Percentiles rank a stretch among this genome's conserved stretches.
phyloP scores from a whole-genome alignment of 1,284 basidiomycete genomes.

The Cryptococcus floricola region DNA sequence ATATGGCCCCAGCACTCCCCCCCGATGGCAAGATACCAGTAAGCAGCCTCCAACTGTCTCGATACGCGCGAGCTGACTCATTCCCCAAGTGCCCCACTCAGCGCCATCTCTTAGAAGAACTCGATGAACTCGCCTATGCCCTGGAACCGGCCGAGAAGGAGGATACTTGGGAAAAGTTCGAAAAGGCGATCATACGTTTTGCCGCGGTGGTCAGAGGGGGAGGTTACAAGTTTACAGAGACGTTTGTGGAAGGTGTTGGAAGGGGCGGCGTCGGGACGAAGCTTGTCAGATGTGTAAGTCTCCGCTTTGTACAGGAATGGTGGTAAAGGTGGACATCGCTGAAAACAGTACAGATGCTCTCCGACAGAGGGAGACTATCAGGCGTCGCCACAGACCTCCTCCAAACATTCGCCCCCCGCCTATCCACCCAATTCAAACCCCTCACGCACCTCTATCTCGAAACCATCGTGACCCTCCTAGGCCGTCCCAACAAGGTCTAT shows the following conservation, averaged over 20 bases:
- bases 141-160: conserved; percentile 47
- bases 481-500: conserved; percentile 53
- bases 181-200: conserved; percentile 45
- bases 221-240: conserved; percentile 44
- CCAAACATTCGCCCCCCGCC: conserved; percentile 51
- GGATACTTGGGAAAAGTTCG: conserved; percentile 50
- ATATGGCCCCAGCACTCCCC: conserved; percentile 28
- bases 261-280: conserved; percentile 42
- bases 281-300: conserved; percentile 46
- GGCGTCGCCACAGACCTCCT: conserved; percentile 52
- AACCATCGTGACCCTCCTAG: conserved; percentile 50
- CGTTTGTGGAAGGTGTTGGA: conserved; percentile 44
- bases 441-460: conserved; percentile 51
- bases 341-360: conserved; percentile 45
- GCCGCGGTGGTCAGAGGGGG: conserved; percentile 46
- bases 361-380: conserved; percentile 52
- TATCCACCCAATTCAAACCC: conserved; percentile 45
- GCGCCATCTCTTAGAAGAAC: conserved; percentile 40
- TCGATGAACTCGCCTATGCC: conserved; percentile 34
- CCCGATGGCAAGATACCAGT: conserved; percentile 44
- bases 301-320: too few species aligned
- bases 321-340: not conserved
- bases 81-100: conserved; percentile 42
- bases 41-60: conserved; percentile 3
- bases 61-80: not conserved